Conservation (phyloP, 441 rosid species). For the Gossypium schwendimanii region DNA sequence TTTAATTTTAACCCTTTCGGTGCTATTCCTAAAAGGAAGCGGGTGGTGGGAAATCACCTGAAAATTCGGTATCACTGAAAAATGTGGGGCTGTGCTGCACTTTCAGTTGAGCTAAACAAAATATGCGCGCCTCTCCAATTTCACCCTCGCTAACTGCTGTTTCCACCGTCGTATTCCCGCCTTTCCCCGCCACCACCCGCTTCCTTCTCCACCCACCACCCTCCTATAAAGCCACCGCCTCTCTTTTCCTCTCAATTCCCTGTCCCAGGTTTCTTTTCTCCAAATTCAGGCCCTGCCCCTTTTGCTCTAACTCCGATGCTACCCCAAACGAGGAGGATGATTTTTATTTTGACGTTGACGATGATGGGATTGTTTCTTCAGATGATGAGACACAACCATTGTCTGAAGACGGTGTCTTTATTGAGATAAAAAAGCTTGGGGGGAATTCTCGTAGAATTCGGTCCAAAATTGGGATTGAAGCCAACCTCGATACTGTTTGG, state of each 20-base stretch:
- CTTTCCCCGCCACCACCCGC: neutral
- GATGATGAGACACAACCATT: constrained; percentile 12
- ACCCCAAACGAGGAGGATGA: neutral
- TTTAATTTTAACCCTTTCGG: no score
- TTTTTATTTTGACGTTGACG: constrained; percentile 8
- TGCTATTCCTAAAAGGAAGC: neutral
- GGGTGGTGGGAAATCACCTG: neutral
- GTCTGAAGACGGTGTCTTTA: constrained; percentile 41
- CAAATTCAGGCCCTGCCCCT: neutral
- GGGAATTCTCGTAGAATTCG: constrained; percentile 57
- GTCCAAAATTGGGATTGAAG: constrained; percentile 61
- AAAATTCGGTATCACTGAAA: neutral
- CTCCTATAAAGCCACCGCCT: neutral
- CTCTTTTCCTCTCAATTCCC: neutral
- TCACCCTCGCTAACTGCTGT: neutral
- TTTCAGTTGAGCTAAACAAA: neutral
- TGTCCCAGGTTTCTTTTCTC: neutral
- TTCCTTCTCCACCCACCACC: neutral
- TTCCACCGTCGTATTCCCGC: neutral
- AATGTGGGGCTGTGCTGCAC: constrained; percentile 6
- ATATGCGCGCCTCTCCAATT: constrained; percentile 6
- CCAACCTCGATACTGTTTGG: constrained; percentile 67
- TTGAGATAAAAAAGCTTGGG: constrained; percentile 53
- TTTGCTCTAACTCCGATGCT: neutral
- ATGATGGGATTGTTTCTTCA: constrained; percentile 27